phyloP scores from a whole-genome alignment of 805 yeast species.

The Candida maltosa region DNA sequence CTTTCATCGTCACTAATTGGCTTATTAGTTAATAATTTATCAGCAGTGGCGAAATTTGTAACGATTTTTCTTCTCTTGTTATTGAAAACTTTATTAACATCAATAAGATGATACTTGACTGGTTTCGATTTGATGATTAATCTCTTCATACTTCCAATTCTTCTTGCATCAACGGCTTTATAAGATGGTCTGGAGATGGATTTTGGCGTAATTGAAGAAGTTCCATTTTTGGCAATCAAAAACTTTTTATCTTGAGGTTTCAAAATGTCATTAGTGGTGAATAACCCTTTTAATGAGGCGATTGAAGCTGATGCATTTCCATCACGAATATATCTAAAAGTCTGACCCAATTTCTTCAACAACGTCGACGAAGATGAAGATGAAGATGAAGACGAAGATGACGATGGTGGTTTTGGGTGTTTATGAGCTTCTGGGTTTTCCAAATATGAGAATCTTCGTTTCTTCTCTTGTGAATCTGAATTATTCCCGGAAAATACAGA shows the following conservation, averaged over 20 bases:
- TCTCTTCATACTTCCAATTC: conserved; percentile 28
- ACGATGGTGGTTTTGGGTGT: conserved; percentile 12
- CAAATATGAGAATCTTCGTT: conserved; percentile 15
- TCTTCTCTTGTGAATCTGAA: conserved; percentile 11
- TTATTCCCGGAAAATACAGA: conserved; percentile 16
- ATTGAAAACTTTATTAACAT: conserved; percentile 38
- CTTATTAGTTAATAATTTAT: conserved; percentile 15
- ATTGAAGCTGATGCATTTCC: conserved; percentile 8
- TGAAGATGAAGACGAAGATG: too few species aligned
- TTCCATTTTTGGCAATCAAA: conserved; percentile 3
- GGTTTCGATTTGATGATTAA: conserved; percentile 40
- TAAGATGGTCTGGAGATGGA: conserved; percentile 8
- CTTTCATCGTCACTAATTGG: conserved; percentile 21
- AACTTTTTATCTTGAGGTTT: conserved; percentile 8
- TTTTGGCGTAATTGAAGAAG: conserved; percentile 4
- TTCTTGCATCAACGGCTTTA: conserved; percentile 12
- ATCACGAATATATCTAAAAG: conserved; percentile 29
- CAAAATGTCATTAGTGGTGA: conserved; percentile 23
- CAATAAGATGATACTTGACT: conserved; percentile 36
- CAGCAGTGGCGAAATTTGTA: conserved; percentile 12
- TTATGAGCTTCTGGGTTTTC: conserved; percentile 9
- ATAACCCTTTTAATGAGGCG: conserved; percentile 26
- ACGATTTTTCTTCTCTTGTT: conserved; percentile 30
- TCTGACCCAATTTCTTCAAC: conserved; percentile 30
- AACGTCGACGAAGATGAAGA: conserved; percentile 9